Conservation (phyloP, 225 moss, liverwort and hornwort genomes). For the Asterella californica region DNA sequence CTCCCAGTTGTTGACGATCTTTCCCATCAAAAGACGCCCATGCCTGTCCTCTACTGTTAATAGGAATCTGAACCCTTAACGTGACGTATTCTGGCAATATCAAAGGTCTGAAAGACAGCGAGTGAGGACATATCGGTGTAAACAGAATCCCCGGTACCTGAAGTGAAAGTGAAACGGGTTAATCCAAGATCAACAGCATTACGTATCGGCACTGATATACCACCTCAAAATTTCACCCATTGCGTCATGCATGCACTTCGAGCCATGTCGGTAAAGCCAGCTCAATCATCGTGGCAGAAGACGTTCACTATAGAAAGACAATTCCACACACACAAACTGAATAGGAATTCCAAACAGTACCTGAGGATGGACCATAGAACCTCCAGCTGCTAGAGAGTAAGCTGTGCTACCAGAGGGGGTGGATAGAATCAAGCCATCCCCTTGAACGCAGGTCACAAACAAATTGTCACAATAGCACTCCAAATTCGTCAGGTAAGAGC, state of each 20-base stretch:
- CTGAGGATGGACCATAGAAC: slow-evolving; percentile 96
- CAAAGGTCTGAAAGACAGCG: slow-evolving; percentile 86
- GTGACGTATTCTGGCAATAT: slow-evolving; percentile 83
- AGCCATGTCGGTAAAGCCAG: not conserved
- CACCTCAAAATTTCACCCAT: not conserved
- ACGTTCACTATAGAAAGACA: not conserved
- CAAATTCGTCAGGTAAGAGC: slow-evolving; percentile 77
- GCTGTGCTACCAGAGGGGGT: slow-evolving; percentile 97
- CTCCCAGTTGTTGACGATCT: slow-evolving; percentile 62
- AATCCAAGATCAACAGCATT: not conserved
- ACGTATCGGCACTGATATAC: not conserved
- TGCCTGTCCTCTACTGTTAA: slow-evolving; percentile 68
- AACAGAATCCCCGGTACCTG: slow-evolving; percentile 97
- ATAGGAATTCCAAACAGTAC: slow-evolving; percentile 25
- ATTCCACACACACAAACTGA: not conserved
- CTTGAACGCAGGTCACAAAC: slow-evolving; percentile 88
- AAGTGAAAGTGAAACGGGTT: not conserved
- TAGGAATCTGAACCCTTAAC: slow-evolving; percentile 72
- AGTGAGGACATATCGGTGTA: slow-evolving; percentile 96
- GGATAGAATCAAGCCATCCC: slow-evolving; percentile 86
- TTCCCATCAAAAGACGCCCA: slow-evolving; percentile 99
- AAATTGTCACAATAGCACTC: slow-evolving; percentile 92
- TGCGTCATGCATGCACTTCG: not conserved
- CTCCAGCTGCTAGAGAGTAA: slow-evolving; percentile 93
- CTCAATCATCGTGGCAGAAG: not conserved